A percentile compares a stretch with the other conserved stretches of the same genome.
Conservation (phyloP, 1,284 basidiomycete genomes). For the Ustilago nuda region DNA sequence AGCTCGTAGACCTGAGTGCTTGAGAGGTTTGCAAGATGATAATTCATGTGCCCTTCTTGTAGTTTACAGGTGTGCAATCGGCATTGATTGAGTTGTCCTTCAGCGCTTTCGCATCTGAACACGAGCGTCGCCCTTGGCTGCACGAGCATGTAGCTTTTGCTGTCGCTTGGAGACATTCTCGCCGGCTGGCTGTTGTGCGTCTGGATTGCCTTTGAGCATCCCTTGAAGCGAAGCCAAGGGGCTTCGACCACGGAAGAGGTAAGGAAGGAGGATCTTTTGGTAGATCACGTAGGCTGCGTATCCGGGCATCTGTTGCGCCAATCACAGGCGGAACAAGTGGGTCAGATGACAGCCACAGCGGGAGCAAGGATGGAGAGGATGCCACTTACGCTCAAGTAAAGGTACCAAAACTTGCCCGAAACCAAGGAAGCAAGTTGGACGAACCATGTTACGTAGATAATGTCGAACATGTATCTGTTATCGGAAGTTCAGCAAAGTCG, state of each 20-base stretch:
- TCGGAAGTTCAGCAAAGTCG: neutral
- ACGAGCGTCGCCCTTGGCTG: slow-evolving; percentile 58
- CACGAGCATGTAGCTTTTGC: slow-evolving; percentile 65
- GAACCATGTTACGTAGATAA: slow-evolving; percentile 70
- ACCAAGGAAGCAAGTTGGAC: slow-evolving; percentile 67
- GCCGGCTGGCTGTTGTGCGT: slow-evolving; percentile 17
- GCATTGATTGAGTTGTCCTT: neutral
- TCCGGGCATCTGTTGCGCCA: slow-evolving; percentile 63
- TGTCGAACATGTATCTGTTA: slow-evolving; percentile 69
- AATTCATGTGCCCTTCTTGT: neutral
- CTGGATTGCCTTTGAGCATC: slow-evolving; percentile 11
- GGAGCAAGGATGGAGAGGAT: no score
- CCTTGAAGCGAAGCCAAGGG: slow-evolving; percentile 40
- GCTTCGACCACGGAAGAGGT: slow-evolving; percentile 57
- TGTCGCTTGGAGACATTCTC: slow-evolving; percentile 61
- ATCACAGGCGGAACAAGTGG: neutral
- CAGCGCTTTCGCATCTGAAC: slow-evolving; percentile 51
- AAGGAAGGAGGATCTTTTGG: slow-evolving; percentile 62
- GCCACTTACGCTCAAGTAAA: slow-evolving; percentile 65
- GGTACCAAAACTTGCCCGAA: slow-evolving; percentile 65
- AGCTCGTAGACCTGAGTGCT: no score
- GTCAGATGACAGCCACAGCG: neutral
- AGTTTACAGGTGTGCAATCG: neutral
- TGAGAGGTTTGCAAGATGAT: no score
- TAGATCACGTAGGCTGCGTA: slow-evolving; percentile 66